Conservation (phyloP, 768 basidiomycete species). For the Sporobolomyces roseus region DNA sequence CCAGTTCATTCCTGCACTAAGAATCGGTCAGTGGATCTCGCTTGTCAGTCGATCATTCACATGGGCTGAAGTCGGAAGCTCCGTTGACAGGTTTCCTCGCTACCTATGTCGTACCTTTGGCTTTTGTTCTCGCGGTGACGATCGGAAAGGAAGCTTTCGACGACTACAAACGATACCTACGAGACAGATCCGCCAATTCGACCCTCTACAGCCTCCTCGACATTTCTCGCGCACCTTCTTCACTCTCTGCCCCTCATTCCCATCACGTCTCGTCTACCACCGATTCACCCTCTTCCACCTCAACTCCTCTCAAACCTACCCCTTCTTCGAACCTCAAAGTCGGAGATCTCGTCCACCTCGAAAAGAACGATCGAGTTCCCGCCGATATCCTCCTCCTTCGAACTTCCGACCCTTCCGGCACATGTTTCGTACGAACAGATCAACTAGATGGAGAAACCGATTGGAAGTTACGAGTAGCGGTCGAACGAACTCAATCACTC, state of each 20-base stretch:
- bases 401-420: conserved; percentile 82
- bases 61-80: too few species aligned
- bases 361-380: conserved; percentile 96
- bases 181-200: conserved; percentile 93
- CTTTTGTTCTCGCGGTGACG: conserved; percentile 88
- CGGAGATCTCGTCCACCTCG: conserved; percentile 82
- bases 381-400: conserved; percentile 85
- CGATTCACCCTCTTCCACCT: not conserved
- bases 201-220: conserved; percentile 82
- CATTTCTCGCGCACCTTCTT: conserved; percentile 46
- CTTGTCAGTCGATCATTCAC: not conserved
- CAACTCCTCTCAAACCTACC: conserved; percentile 28
- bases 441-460: conserved; percentile 98
- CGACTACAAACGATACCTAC: conserved; percentile 87
- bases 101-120: conserved; percentile 93
- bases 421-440: conserved; percentile 96
- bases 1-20: conserved; percentile 91
- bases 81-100: conserved; percentile 73
- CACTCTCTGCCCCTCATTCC: conserved; percentile 33
- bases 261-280: conserved; percentile 33
- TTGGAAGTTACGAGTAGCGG: conserved; percentile 92
- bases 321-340: conserved; percentile 84
- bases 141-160: conserved; percentile 99
- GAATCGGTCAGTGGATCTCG: conserved; percentile 66
- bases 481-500: conserved; percentile 74